Evolutionary conservation across 805 yeast genomes (phyloP).

Genomic region (Lipomyces mesembrius): DNA sequence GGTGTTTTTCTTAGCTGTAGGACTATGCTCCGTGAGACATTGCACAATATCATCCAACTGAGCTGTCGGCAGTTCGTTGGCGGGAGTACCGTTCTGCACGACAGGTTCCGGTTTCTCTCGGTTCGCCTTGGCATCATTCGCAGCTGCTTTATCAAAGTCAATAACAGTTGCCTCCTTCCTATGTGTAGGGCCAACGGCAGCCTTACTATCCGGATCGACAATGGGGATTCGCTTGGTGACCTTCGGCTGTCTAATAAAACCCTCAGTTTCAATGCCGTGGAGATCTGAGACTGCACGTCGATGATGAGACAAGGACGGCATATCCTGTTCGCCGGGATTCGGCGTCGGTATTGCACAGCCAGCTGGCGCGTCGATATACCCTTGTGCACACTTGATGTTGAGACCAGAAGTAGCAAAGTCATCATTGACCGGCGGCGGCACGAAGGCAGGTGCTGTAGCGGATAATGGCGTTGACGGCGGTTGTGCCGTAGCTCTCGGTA

Average conservation of each 20-base stretch:
- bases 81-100: conserved; percentile 30
- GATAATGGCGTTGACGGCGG: conserved; percentile 20
- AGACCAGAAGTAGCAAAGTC: conserved; percentile 11
- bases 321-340: background rate
- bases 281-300: conserved; percentile 6
- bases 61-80: conserved; percentile 24
- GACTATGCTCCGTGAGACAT: conserved; percentile 25
- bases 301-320: background rate
- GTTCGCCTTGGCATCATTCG: background rate
- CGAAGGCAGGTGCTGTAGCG: conserved; percentile 23
- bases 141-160: background rate
- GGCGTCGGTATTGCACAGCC: background rate
- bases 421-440: background rate
- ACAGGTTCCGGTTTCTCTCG: conserved; percentile 11
- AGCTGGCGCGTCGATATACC: conserved; percentile 7
- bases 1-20: background rate
- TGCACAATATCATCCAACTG: conserved; percentile 31
- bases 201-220: conserved; percentile 23
- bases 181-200: background rate
- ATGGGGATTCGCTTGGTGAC: conserved; percentile 35
- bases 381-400: background rate
- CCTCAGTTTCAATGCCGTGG: conserved; percentile 3
- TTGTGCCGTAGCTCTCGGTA: background rate
- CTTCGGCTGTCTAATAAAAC: conserved; percentile 22
- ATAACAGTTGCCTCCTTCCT: background rate